A percentile compares a stretch with the other conserved stretches of the same genome.
Evolutionary conservation across 1,284 basidiomycete species (phyloP).

Genomic region (Trichosporon sp.): DNA sequence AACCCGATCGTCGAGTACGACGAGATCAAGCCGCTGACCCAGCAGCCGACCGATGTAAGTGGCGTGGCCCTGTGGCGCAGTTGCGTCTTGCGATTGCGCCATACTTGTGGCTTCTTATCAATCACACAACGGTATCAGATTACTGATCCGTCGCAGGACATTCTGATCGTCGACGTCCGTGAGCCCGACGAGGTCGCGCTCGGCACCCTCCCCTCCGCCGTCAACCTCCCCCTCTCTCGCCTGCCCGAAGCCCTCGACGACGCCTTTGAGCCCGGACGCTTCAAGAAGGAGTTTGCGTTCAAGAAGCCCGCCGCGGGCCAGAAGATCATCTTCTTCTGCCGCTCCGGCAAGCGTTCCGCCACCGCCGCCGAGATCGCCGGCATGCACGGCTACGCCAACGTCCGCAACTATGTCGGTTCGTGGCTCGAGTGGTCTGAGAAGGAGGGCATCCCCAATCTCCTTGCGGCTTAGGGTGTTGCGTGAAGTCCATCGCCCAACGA

Average conservation of each 20-base stretch:
- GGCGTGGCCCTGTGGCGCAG: neutral
- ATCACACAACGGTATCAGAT: neutral
- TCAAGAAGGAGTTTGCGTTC: conserved; percentile 76
- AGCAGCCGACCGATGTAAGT: conserved; percentile 76
- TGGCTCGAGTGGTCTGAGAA: conserved; percentile 83
- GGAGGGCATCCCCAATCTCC: conserved; percentile 25
- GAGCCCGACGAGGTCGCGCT: conserved; percentile 91
- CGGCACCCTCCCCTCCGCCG: conserved; percentile 92
- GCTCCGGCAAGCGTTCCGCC: conserved; percentile 82
- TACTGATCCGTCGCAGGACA: conserved; percentile 61
- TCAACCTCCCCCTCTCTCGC: conserved; percentile 85
- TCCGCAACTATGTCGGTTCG: conserved; percentile 86
- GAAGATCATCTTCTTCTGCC: conserved; percentile 90
- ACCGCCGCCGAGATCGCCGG: conserved; percentile 82
- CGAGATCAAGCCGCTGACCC: conserved; percentile 78
- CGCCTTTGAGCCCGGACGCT: conserved; percentile 63
- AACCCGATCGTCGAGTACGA: conserved; percentile 71
- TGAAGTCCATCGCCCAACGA: no score
- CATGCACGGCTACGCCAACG: conserved; percentile 79
- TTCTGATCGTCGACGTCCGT: conserved; percentile 88
- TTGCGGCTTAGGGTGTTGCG: conserved; percentile 8
- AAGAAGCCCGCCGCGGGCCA: conserved; percentile 74
- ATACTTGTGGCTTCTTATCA: neutral
- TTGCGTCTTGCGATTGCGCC: neutral
- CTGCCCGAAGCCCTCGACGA: conserved; percentile 69